These are phyloP conservation scores for Cryphonectria carpinicola DNA, from an alignment of 2,329 filamentous ascomycete species.

Conservation along the genomic window DNA sequence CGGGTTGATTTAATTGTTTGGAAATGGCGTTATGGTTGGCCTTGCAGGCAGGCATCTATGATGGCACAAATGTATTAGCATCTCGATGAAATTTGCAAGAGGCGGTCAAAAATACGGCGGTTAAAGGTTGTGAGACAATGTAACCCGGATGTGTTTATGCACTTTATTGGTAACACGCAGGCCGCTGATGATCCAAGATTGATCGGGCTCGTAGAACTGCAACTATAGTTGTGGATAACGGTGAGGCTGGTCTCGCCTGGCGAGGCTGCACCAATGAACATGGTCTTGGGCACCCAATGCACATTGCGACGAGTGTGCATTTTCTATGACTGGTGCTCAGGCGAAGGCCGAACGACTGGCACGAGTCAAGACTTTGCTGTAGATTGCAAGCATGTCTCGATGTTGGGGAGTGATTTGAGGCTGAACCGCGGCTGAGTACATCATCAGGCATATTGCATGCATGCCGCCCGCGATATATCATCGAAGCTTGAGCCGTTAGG, in stretches of 20 bases:
- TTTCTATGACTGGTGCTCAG: not conserved
- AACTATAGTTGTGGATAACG: not conserved
- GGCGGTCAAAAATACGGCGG: too few relatives aligned
- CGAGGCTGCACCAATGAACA: not conserved
- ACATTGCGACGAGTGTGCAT: not conserved
- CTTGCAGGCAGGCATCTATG: not conserved
- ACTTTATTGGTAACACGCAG: too few relatives aligned
- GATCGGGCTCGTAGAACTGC: too few relatives aligned
- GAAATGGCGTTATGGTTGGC: not conserved
- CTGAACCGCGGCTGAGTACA: too few relatives aligned
- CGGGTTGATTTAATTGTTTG: too few relatives aligned
- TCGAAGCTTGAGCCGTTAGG: not conserved
- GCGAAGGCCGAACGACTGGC: not conserved
- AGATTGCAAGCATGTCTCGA: not conserved
- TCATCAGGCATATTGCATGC: not conserved
- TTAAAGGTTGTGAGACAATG: too few relatives aligned
- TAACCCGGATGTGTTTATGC: too few relatives aligned
- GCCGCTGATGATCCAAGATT: too few relatives aligned
- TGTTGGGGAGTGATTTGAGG: not conserved
- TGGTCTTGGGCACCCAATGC: not conserved
- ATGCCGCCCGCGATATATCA: not conserved
- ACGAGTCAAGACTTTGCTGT: not conserved
- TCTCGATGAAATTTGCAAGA: too few relatives aligned
- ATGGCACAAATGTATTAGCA: not conserved
- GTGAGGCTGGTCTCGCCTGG: not conserved